Evolutionary conservation across 2,329 filamentous ascomycete species (phyloP), one percentile per base, ranked within the genome.

Genomic region (Aspergillus jensenii): DNA sequence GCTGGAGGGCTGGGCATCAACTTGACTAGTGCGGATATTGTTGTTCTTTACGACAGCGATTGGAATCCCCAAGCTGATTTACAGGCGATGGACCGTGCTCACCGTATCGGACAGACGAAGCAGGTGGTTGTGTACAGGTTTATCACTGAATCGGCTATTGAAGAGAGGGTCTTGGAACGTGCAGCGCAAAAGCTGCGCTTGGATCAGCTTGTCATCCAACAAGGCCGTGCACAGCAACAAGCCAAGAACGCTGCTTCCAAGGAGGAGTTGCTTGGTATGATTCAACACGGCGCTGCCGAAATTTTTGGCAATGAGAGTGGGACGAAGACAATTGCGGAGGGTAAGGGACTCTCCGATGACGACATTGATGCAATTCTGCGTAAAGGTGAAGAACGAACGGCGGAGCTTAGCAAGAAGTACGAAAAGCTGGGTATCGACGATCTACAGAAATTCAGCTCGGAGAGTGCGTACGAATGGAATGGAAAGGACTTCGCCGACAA

Each of bases 41-140:
- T 99, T 58, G 86, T 99, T 31, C 85, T 99, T 6, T 99, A 95
- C 70, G 95, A 99, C 74, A 97, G 93, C 68, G 95, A 99, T 73
- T 99, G 95, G 95, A 98, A 97, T 70, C 95, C 95, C 9, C 95
- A 99, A 76, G 95, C 95, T 17, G 95, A 99, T 86, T 79, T 99
- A 59, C 95, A 99, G 76, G 95, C 95, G 56, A 99, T 99, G 95
- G 95, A 99, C 71, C 90, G 95, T 72, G 95, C 95, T 52, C 95
- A 99, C 79, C 91, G 95, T 78, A 99, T 99, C 67, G 95, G 95
- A 40, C 95, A 99, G 78, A 99, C 91, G 5, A 99, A 99, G 78
- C 95, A 99, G 73, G 95, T 99, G 11, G 85, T 93, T 44, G 95
- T 99, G 3, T 99, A 96, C 79, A 87, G 95, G 59, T 97, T 99